Percentiles rank a stretch among this genome's conserved stretches.
Evolutionary conservation across 345 rosid species (phyloP).

Genomic region (Rhizophora mangle): DNA sequence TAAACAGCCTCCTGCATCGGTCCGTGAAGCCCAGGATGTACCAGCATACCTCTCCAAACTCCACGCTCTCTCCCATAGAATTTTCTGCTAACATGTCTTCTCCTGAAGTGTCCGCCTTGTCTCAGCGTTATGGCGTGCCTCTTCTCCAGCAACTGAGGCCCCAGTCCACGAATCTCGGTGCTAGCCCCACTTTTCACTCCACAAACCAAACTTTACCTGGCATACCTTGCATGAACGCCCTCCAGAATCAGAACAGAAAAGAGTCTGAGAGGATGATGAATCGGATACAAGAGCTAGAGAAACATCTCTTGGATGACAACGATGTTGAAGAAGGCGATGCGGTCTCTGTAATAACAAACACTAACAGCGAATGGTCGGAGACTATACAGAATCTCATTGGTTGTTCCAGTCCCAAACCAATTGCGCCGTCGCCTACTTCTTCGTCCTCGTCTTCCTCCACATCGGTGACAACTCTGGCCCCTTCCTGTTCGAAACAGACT

Average conservation of each 20-base stretch:
- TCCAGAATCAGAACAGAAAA: conserved; percentile 21
- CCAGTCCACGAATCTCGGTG: conserved; percentile 8
- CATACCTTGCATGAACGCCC: conserved; percentile 37
- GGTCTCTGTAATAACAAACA: conserved; percentile 65
- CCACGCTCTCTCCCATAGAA: conserved; percentile 44
- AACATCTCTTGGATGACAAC: conserved; percentile 67
- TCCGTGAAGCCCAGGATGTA: conserved; percentile 70
- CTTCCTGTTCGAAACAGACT: conserved; percentile 51
- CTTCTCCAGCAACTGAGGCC: conserved; percentile 53
- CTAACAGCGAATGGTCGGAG: conserved; percentile 80
- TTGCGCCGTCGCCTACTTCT: conserved; percentile 56
- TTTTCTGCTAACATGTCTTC: conserved; percentile 31
- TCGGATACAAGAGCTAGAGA: conserved; percentile 75
- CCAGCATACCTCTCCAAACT: conserved; percentile 43
- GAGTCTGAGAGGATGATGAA: conserved; percentile 76
- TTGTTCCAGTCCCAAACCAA: conserved; percentile 26
- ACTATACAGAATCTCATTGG: conserved; percentile 58
- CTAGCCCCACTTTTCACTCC: conserved; percentile 8
- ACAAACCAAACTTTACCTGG: conserved; percentile 25
- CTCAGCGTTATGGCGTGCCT: conserved; percentile 53
- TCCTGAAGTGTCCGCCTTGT: conserved; percentile 24
- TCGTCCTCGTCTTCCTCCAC: conserved; percentile 72
- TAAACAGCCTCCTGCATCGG: conserved; percentile 49
- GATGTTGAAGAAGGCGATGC: conserved; percentile 60
- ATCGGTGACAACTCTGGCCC: conserved; percentile 55